Base-by-base conservation (phyloP, 169 alveolate genomes). In the Plasmodium relictum region DNA sequence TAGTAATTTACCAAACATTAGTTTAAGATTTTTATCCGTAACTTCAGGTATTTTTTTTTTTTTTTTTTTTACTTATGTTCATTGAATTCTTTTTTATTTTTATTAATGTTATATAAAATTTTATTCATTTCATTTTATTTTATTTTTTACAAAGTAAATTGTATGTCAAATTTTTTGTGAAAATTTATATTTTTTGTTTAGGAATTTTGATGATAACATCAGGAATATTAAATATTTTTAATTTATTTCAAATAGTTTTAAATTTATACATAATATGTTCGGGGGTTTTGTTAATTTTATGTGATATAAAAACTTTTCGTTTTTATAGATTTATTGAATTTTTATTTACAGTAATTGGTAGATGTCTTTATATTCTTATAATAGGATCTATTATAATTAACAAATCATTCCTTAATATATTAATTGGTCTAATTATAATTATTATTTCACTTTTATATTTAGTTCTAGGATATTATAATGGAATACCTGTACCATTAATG, bases 331-430 rank as follows among this genome's bases (percentile, higher is more conserved):
- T 54, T 42, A 76, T 76, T 10, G 68, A 76, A 24, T 76, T 76
- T 42, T 63, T 76, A 76, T 76, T 76, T 58, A 76, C 89, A n/a
- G 76, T 76, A 63, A 50, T 76, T 63, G 88, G 88, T 3, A 76
- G 88, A 65, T 44, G 88, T 66, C 73, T 76, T 22, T 76, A 18
- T 66, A 76, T 76, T 16, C 76, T 65, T 50, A 76, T 76, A 45
- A 76, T 76, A 45, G 88, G 58, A 31, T 76, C 88, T 22, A 65
- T 76, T 18, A 14, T 76, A 42, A 76, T 76, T 31, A 44, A 76
- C 50, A 61, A 76, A 50, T 74, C 76, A 0, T 10, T 76, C 2
- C 63, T 76, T 37, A 76, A 54, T 56, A 14, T 63, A 45, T 37
- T 65, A 6, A 61, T 76, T 44, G 88, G 88, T 5, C 10, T 76